Evolutionary conservation across 1,284 basidiomycete species (phyloP), one percentile per base, ranked within the genome.

Genomic region (Thelephora terrestris): DNA sequence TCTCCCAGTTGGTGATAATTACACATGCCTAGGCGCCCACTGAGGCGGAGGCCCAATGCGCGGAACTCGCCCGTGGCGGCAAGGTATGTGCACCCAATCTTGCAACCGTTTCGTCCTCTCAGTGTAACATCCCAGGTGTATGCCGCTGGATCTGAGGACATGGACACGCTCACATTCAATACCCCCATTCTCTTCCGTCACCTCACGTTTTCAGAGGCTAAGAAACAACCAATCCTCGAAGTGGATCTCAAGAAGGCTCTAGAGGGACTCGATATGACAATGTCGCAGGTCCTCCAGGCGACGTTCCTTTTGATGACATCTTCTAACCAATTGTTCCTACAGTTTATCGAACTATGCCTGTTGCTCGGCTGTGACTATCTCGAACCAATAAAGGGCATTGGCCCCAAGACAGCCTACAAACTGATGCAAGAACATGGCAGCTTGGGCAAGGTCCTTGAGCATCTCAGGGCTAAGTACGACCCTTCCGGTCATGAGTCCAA

Each of bases 21-120:
- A 10, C 34, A 6, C 47, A 29, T 48, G 48, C 27, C 5, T 54
- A 95, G 92, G 93, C 95, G 17, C 95, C 96, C 0, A 94, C 91
- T 45, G 96, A 99, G 71, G 96, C 96, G 1, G 96, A 99, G 65
- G 96, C 96, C 0, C 96, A 99, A 62, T 99, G 96, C 58, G 96
- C 96, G 1, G 95, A 99, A 65, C 81, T 99, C 3, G 93, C 92
- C 14, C 80, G 93, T 25, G 92, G 91, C 7, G 94, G 92, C 49
- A 95, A 96, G 71, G 91, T 85, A 32, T 7, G 51, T 5, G 62
- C 48, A 21, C 18, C 9, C 21, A 14, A 14, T 40, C 14, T 20
- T 20, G 39, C 29, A 18, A 45, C n/a, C n/a, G n/a, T 35, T 43
- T 35, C 12, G 24, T 38, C 36, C n/a, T 21, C 17, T 32, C 34